Evolutionary conservation across 2,329 filamentous ascomycete genomes (phyloP).

Genomic region (Plectosphaerella cucumerina): DNA sequence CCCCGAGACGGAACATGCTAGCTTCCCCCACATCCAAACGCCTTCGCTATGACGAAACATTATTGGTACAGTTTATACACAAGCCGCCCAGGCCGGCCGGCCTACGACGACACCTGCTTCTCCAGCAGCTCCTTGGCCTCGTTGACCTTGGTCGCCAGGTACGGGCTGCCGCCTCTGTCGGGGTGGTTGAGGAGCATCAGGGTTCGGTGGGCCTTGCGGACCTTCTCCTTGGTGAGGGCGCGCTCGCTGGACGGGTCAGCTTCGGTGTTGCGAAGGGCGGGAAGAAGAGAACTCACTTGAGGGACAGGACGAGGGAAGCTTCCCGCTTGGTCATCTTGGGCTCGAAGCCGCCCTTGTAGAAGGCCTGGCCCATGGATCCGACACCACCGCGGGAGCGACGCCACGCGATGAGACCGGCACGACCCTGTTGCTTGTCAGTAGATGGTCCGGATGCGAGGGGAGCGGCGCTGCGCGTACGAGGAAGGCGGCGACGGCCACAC

Average conservation of each 20-base stretch:
- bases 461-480: slow-evolving; percentile 30
- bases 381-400: slow-evolving; percentile 75
- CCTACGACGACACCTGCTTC: slow-evolving; percentile 47
- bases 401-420: slow-evolving; percentile 86
- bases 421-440: slow-evolving; percentile 57
- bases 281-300: slow-evolving; percentile 58
- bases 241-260: slow-evolving; percentile 61
- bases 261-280: neutral
- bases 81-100: neutral
- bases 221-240: slow-evolving; percentile 81
- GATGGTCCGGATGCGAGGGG: neutral
- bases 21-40: slow-evolving; percentile 2
- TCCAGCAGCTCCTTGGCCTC: slow-evolving; percentile 96
- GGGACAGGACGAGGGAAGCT: slow-evolving; percentile 83
- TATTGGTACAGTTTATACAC: slow-evolving; percentile 3
- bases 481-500: slow-evolving; percentile 47
- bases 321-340: slow-evolving; percentile 89
- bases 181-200: slow-evolving; percentile 98
- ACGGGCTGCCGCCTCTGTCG: slow-evolving; percentile 93
- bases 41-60: slow-evolving; percentile 4
- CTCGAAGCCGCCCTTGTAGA: slow-evolving; percentile 99
- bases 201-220: slow-evolving; percentile 91
- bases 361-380: slow-evolving; percentile 80
- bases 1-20: neutral
- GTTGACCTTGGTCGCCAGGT: slow-evolving; percentile 96